Percentiles rank a stretch among this genome's conserved stretches.
These are phyloP conservation scores for Phytophthora lateralis DNA, from an alignment of 352 stramenopile genomes.

Conservation along the genomic window DNA sequence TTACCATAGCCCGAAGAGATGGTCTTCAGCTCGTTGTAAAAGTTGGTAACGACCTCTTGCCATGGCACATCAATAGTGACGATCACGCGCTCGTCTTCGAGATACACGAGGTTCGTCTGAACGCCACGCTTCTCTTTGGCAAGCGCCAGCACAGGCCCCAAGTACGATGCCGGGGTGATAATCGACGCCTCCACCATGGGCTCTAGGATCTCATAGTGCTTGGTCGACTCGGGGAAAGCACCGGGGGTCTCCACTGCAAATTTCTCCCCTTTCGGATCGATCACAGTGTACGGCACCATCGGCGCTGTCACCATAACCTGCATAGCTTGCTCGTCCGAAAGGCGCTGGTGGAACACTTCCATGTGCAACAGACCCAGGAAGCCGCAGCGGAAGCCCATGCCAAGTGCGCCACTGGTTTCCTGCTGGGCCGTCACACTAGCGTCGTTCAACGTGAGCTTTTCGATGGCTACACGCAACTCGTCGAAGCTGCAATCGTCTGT, in stretches of 20 bases:
- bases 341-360: conserved; percentile 98
- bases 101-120: conserved; percentile 93
- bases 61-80: conserved; percentile 96
- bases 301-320: conserved; percentile 98
- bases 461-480: conserved; percentile 95
- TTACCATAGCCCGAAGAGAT: conserved; percentile 95
- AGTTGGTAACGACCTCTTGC: conserved; percentile 99
- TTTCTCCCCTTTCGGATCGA: conserved; percentile 52
- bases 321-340: conserved; percentile 97
- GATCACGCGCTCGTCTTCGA: conserved; percentile 95
- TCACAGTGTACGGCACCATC: conserved; percentile 97
- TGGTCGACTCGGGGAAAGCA: conserved; percentile 84
- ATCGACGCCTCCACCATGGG: conserved; percentile 97
- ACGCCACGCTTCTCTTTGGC: conserved; percentile 90
- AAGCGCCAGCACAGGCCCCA: conserved; percentile 95
- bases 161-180: conserved; percentile 95
- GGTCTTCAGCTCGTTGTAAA: conserved; percentile 99
- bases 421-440: conserved; percentile 95
- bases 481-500: conserved; percentile 96
- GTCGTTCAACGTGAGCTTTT: conserved; percentile 98
- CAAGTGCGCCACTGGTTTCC: conserved; percentile 94
- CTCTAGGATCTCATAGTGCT: conserved; percentile 92
- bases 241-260: conserved; percentile 72
- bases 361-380: conserved; percentile 99
- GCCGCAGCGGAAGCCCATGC: conserved; percentile 96